These are phyloP conservation scores for Candida tibetensis DNA, from an alignment of 805 yeast genomes.

Conservation along the genomic window DNA sequence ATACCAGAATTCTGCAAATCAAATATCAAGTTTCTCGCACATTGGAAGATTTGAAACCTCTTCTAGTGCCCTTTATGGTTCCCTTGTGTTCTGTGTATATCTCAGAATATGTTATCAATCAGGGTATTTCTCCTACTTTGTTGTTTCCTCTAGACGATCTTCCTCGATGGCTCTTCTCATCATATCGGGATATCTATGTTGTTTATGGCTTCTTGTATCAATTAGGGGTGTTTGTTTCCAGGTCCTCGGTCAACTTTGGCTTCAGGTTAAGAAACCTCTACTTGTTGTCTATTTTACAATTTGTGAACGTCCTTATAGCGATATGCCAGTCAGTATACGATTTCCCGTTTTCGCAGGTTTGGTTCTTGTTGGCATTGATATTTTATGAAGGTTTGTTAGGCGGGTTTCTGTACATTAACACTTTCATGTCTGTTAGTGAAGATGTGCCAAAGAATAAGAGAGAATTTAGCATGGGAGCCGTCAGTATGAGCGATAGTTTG, in stretches of 20 bases:
- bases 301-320: constrained; percentile 56
- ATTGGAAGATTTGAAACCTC: constrained; percentile 33
- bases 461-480: constrained; percentile 75
- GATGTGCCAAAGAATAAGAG: constrained; percentile 37
- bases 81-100: constrained; percentile 83
- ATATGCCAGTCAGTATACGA: constrained; percentile 62
- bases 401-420: constrained; percentile 86
- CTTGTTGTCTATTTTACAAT: constrained; percentile 64
- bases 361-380: constrained; percentile 58
- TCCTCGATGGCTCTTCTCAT: constrained; percentile 55
- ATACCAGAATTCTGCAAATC: background rate
- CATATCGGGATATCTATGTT: constrained; percentile 84
- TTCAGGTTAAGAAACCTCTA: constrained; percentile 59
- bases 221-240: constrained; percentile 85
- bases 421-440: constrained; percentile 76
- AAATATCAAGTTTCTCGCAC: constrained; percentile 20
- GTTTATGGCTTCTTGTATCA: constrained; percentile 89
- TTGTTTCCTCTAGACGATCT: constrained; percentile 68
- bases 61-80: constrained; percentile 68
- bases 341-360: constrained; percentile 56
- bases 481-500: constrained; percentile 76
- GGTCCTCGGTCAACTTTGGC: constrained; percentile 72
- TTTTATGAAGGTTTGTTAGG: constrained; percentile 91
- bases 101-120: constrained; percentile 86
- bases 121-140: constrained; percentile 86